These are phyloP conservation scores for Metschnikowia peoriensis DNA, from an alignment of 805 yeast genomes.

Conservation along the genomic window DNA sequence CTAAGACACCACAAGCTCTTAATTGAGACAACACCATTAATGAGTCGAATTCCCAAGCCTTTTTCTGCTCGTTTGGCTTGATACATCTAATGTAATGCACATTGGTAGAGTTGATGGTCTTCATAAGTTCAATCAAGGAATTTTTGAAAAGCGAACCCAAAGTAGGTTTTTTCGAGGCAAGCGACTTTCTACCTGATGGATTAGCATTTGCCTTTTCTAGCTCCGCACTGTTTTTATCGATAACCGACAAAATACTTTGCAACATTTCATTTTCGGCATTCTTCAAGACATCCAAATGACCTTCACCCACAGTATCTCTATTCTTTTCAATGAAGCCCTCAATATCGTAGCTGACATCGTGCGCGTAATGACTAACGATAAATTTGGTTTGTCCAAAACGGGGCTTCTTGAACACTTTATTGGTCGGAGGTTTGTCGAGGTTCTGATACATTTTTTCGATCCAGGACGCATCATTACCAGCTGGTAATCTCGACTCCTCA, in stretches of 20 bases:
- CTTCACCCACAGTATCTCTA: constrained; percentile 96
- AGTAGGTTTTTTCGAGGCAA: constrained; percentile 77
- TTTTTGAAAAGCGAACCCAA: constrained; percentile 91
- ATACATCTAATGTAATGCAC: constrained; percentile 97
- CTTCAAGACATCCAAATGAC: constrained; percentile 81
- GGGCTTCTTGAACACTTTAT: constrained; percentile 83
- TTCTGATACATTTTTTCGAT: constrained; percentile 84
- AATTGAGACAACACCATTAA: constrained; percentile 92
- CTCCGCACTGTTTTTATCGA: constrained; percentile 57
- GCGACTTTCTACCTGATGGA: constrained; percentile 35
- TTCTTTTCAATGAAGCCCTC: constrained; percentile 97
- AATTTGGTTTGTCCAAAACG: constrained; percentile 91
- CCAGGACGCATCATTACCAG: constrained; percentile 93
- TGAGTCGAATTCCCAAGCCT: constrained; percentile 94
- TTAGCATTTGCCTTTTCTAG: constrained; percentile 38
- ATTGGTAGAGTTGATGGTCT: constrained; percentile 88
- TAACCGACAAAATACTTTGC: constrained; percentile 58
- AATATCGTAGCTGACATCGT: constrained; percentile 86
- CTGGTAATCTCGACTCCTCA: constrained; percentile 92
- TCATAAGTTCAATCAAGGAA: constrained; percentile 90
- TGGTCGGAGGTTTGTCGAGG: constrained; percentile 73
- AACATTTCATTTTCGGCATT: constrained; percentile 66
- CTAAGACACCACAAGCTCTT: constrained; percentile 98
- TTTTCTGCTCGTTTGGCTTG: constrained; percentile 91
- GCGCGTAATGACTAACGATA: constrained; percentile 89